Evolutionary conservation across 2,329 filamentous ascomycete genomes (phyloP).

Genomic region (Tricladium varicosporioides): DNA sequence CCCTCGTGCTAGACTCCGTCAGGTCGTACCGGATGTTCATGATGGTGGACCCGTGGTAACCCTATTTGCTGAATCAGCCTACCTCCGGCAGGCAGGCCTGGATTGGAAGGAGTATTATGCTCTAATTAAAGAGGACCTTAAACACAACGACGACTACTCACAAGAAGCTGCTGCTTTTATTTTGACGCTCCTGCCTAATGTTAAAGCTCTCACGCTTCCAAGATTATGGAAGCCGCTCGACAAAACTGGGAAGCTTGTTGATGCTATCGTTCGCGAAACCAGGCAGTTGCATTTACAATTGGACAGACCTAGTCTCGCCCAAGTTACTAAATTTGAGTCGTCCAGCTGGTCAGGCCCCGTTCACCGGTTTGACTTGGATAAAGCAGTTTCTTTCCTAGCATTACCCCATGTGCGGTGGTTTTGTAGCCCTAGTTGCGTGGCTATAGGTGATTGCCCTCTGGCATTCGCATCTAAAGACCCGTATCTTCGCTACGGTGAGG

Average conservation of each 20-base stretch:
- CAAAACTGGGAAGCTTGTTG: neutral
- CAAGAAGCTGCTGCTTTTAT: slow-evolving; percentile 13
- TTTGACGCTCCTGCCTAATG: slow-evolving; percentile 14
- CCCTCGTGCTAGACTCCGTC: neutral
- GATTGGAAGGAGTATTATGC: slow-evolving; percentile 5
- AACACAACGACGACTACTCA: slow-evolving; percentile 2
- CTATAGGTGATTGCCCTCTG: neutral
- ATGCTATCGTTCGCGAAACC: neutral
- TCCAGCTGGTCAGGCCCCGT: neutral
- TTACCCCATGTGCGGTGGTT: slow-evolving; percentile 10
- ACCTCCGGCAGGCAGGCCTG: neutral
- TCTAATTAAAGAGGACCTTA: slow-evolving; percentile 5
- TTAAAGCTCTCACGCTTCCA: slow-evolving; percentile 11
- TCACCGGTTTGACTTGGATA: slow-evolving; percentile 4
- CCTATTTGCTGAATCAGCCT: neutral
- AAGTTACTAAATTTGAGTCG: slow-evolving; percentile 5
- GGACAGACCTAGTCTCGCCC: slow-evolving; percentile 4
- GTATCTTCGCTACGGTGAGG: slow-evolving; percentile 1
- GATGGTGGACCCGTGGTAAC: neutral
- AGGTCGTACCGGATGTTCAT: neutral
- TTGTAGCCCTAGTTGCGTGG: slow-evolving; percentile 1
- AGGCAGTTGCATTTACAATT: neutral
- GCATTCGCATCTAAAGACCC: slow-evolving; percentile 4
- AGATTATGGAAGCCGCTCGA: slow-evolving; percentile 7
- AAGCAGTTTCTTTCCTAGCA: slow-evolving; percentile 8